Conservation (phyloP, 768 basidiomycete genomes). For the Ephemerocybe angulata region DNA sequence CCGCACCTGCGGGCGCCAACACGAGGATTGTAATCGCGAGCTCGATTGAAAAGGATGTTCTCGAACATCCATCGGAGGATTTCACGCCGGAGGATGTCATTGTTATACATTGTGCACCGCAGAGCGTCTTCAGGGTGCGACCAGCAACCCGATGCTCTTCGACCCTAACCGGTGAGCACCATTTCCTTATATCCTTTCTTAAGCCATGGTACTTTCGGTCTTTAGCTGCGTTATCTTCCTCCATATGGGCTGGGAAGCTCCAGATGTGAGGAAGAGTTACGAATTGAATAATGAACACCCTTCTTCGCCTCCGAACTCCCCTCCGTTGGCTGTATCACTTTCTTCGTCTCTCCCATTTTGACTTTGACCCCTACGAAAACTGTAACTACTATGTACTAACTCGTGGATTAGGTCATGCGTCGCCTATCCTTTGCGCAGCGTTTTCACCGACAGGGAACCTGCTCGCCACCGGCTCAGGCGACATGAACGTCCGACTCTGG, state of each 20-base stretch:
- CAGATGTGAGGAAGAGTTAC: neutral
- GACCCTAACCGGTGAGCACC: conserved; percentile 79
- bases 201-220: too few species aligned
- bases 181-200: too few species aligned
- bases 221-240: too few species aligned
- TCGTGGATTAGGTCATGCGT: conserved; percentile 62
- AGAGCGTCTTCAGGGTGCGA: conserved; percentile 91
- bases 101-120: conserved; percentile 86
- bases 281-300: too few species aligned
- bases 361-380: too few species aligned
- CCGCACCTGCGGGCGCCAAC: conserved; percentile 49
- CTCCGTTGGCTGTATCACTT: too few species aligned
- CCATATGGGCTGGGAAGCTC: neutral
- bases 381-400: conserved; percentile 8
- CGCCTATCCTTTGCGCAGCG: conserved; percentile 90
- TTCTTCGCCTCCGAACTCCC: too few species aligned
- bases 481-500: conserved; percentile 91
- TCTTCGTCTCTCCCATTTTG: too few species aligned
- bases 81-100: conserved; percentile 88
- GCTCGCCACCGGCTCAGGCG: conserved; percentile 93
- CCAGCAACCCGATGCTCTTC: conserved; percentile 94
- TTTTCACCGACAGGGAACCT: conserved; percentile 92
- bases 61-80: conserved; percentile 64
- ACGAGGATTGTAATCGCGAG: conserved; percentile 81
- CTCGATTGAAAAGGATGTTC: conserved; percentile 78